Base-by-base conservation (phyloP, 108 stramenopile genomes). In the Fragilariopsis cylindrus region DNA sequence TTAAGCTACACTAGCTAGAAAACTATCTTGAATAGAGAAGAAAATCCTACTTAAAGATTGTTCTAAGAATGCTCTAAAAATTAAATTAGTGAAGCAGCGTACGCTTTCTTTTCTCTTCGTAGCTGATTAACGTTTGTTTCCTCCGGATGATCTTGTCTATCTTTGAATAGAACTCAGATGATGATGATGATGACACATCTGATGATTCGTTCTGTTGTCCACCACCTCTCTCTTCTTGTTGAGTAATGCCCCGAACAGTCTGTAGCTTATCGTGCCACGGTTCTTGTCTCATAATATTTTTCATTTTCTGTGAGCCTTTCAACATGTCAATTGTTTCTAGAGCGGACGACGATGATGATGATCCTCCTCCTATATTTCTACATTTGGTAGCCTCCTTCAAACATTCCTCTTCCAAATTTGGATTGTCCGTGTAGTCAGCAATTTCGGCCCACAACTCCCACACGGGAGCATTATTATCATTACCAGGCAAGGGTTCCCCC, bases 381-480 rank as follows among this genome's bases (percentile, higher is more conserved):
- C 48, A 43, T 7, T 44, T n/a, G 42, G n/a, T 16, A 57, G 52
- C 47, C 42, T 70, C 57, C 39, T 9, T 40, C 13, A 60, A 16
- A 63, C 88, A 89, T 68, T 82, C 69, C 18, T 87, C 56, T 43
- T 70, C 64, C n/a, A 92, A 76, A 30, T 72, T 40, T 11, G 69
- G 60, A 69, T 92, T 89, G n/a, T 64, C 77, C 92, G 87, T 83
- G 64, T 72, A 70, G 30, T 58, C 50, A 21, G 92, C 85, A n/a
- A 92, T 79, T 12, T 82, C 71, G 5, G 86, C 85, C 92, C 92
- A 93, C 30, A 91, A 71, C 43, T 70, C 74, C 92, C 92, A 93
- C 42, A 86, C 78, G 49, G 67, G 73, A 15, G 71, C 77, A 49
- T 87, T 84, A 4, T 82, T 81, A 7, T 77, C 76, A 30, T 30